phyloP scores from a whole-genome alignment of 2,329 filamentous ascomycete species.

The Falciphora oryzae region DNA sequence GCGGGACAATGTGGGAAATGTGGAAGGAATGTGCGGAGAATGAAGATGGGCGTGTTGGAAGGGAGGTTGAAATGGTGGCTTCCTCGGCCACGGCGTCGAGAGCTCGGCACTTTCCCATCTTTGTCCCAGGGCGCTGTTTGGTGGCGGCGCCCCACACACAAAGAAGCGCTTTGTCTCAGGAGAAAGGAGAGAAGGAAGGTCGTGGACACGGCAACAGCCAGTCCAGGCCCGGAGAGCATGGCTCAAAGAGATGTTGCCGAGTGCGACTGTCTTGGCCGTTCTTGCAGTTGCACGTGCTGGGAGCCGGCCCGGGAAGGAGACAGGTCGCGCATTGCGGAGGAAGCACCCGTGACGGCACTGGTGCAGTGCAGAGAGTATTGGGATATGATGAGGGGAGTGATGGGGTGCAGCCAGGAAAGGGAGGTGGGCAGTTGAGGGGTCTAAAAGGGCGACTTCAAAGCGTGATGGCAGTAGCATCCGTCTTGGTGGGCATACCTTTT shows the following conservation, averaged over 20 bases:
- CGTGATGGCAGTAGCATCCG: not conserved
- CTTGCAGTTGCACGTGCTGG: not conserved
- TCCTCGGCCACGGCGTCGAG: not conserved
- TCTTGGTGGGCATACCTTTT: not conserved
- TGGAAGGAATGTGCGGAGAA: not conserved
- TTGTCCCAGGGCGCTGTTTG: not conserved
- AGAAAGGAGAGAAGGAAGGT: not conserved
- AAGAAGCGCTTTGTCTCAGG: not conserved
- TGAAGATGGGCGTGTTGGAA: not conserved
- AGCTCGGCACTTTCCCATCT: not conserved
- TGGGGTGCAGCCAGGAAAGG: not conserved
- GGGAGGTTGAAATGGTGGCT: slow-evolving; percentile 1
- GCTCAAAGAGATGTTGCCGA: not conserved
- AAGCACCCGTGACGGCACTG: too few species aligned
- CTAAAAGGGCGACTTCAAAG: not conserved
- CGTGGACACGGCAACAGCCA: not conserved
- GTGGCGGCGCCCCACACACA: not conserved
- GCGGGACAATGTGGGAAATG: not conserved
- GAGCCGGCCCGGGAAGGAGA: too few species aligned
- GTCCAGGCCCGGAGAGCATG: not conserved
- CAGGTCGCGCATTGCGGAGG: too few species aligned
- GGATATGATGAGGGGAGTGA: not conserved
- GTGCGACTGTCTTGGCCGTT: not conserved
- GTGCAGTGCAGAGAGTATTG: not conserved
- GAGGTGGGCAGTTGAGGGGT: not conserved